A percentile compares a stretch with the other conserved stretches of the same genome.
Evolutionary conservation across 352 stramenopile species (phyloP).

Genomic region (Pythium brachiatum): DNA sequence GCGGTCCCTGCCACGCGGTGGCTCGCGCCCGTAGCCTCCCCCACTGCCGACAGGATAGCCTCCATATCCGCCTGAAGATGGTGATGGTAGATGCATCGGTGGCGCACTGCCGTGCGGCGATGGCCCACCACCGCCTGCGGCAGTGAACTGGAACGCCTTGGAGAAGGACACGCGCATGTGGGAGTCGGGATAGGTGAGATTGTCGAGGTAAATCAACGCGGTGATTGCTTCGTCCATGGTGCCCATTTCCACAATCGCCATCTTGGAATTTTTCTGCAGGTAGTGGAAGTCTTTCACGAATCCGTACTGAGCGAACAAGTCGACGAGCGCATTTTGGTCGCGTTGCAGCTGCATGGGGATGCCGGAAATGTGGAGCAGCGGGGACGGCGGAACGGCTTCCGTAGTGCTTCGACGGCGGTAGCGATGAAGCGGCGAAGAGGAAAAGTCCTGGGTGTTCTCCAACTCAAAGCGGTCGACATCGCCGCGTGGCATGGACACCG

Average conservation of each 20-base stretch:
- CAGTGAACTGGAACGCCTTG: conserved; percentile 47
- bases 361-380: conserved; percentile 70
- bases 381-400: conserved; percentile 60
- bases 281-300: conserved; percentile 76
- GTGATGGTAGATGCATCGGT: conserved; percentile 12
- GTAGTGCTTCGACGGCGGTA: conserved; percentile 64
- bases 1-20: conserved; percentile 21
- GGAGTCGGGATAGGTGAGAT: conserved; percentile 66
- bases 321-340: conserved; percentile 53
- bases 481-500: conserved; percentile 75
- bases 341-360: conserved; percentile 70
- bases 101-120: background rate
- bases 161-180: conserved; percentile 82
- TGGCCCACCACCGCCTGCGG: background rate
- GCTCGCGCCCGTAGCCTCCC: conserved; percentile 20
- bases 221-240: conserved; percentile 73
- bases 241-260: conserved; percentile 77
- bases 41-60: conserved; percentile 7
- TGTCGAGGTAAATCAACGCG: conserved; percentile 66
- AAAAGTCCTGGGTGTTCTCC: conserved; percentile 80
- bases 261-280: conserved; percentile 73
- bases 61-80: background rate
- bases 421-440: conserved; percentile 68
- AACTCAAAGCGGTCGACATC: conserved; percentile 81
- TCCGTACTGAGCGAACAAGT: conserved; percentile 67